Conservation (phyloP, 305 asterid genomes). For the Lippia alba region DNA sequence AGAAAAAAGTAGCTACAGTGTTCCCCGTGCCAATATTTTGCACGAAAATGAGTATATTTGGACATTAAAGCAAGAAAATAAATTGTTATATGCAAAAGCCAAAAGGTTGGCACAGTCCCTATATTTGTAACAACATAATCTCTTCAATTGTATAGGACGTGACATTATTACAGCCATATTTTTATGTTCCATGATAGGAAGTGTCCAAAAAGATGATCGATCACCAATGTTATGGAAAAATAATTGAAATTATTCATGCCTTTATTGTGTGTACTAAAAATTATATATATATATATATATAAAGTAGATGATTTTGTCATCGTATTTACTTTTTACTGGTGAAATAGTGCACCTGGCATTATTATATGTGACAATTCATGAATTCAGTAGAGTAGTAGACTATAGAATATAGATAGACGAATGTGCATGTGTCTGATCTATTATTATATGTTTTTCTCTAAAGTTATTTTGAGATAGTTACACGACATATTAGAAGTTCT, state of each 20-base stretch:
- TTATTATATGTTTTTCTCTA: too few relatives aligned
- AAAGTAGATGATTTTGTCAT: background rate
- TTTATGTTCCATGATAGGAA: too few relatives aligned
- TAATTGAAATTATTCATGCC: too few relatives aligned
- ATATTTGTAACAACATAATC: background rate
- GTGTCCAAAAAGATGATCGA: background rate
- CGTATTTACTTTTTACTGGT: background rate
- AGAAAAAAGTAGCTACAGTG: background rate
- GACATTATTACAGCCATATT: background rate
- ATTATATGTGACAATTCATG: constrained; percentile 18
- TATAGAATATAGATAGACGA: background rate
- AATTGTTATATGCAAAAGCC: background rate
- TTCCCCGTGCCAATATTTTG: background rate
- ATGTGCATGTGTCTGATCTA: background rate
- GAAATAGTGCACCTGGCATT: background rate
- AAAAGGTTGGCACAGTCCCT: background rate
- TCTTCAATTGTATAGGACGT: background rate
- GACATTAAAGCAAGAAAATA: too few relatives aligned
- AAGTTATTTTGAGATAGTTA: too few relatives aligned
- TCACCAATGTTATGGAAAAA: too few relatives aligned
- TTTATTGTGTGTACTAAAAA: background rate
- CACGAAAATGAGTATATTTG: background rate
- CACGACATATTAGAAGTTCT: too few relatives aligned
- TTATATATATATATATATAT: too few relatives aligned
- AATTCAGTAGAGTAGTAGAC: background rate